Percentiles rank a stretch among this genome's conserved stretches.
Evolutionary conservation across 2,329 filamentous ascomycete genomes (phyloP).

Genomic region (Aspergillus sp.): DNA sequence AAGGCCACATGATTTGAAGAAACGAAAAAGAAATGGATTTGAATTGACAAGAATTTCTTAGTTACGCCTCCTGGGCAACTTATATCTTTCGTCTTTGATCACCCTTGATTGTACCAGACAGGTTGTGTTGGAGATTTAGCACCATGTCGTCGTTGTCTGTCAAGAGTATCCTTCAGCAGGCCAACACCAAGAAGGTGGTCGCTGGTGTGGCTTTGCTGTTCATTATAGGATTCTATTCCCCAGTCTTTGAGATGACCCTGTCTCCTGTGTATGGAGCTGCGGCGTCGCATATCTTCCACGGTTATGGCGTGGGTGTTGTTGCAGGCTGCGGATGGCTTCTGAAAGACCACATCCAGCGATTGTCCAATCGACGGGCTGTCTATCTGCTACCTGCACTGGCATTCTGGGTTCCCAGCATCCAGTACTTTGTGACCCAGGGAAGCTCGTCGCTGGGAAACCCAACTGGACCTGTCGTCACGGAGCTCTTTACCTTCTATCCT

Average conservation of each 20-base stretch:
- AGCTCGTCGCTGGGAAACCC: conserved; percentile 63
- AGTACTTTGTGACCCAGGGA: conserved; percentile 65
- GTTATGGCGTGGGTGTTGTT: conserved; percentile 59
- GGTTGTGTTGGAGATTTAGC: conserved; percentile 8
- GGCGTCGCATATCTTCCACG: conserved; percentile 68
- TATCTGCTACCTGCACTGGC: conserved; percentile 67
- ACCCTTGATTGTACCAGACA: background rate
- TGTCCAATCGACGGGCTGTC: conserved; percentile 43
- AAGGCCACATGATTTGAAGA: too few relatives aligned
- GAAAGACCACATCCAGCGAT: conserved; percentile 51
- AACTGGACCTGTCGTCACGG: conserved; percentile 71
- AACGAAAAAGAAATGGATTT: too few relatives aligned
- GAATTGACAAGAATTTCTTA: too few relatives aligned
- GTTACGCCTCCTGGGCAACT: too few relatives aligned
- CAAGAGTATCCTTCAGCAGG: conserved; percentile 17
- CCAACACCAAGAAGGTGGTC: conserved; percentile 21
- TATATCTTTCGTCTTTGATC: too few relatives aligned
- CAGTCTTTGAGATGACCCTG: conserved; percentile 59
- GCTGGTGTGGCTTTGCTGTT: conserved; percentile 29
- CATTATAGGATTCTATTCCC: conserved; percentile 37
- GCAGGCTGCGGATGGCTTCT: conserved; percentile 69
- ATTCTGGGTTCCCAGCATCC: conserved; percentile 67
- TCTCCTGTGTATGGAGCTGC: conserved; percentile 87
- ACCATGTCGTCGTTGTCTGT: conserved; percentile 24
- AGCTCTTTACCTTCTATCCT: conserved; percentile 68